Percentiles rank a stretch among this genome's conserved stretches.
phyloP scores from a whole-genome alignment of 2,329 filamentous ascomycete species.

The Talaromyces marneffei region DNA sequence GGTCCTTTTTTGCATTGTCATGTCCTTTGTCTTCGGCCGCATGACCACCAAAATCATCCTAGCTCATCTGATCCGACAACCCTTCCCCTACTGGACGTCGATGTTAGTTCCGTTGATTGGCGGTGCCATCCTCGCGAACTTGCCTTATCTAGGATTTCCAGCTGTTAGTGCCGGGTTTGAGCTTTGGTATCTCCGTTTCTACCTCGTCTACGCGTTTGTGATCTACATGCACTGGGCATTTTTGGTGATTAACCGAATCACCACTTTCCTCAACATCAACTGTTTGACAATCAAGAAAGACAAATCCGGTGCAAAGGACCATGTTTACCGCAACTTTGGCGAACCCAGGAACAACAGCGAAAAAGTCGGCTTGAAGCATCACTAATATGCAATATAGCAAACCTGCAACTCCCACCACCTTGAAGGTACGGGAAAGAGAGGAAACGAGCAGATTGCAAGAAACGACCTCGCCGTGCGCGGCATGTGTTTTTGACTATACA shows the following conservation, averaged over 20 bases:
- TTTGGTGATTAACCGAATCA: conserved; percentile 85
- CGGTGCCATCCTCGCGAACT: conserved; percentile 75
- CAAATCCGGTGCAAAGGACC: conserved; percentile 28
- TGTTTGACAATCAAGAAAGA: conserved; percentile 71
- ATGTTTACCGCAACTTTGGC: conserved; percentile 32
- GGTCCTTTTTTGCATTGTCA: conserved; percentile 83
- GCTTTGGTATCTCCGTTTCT: conserved; percentile 73
- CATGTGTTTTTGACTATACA: not conserved
- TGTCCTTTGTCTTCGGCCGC: conserved; percentile 95
- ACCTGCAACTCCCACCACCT: not conserved
- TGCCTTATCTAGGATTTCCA: conserved; percentile 69
- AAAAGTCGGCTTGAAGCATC: conserved; percentile 13
- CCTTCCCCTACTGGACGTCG: conserved; percentile 94
- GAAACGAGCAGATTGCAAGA: not conserved
- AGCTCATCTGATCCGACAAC: conserved; percentile 84
- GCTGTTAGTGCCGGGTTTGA: conserved; percentile 62
- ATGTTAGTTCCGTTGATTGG: conserved; percentile 82
- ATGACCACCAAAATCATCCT: conserved; percentile 99
- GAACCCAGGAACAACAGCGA: conserved; percentile 19
- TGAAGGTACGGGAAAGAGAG: not conserved
- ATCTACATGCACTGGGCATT: conserved; percentile 92
- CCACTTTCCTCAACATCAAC: conserved; percentile 85
- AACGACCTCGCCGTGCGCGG: not conserved
- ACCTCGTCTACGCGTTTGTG: conserved; percentile 75
- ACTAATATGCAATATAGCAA: not conserved